A percentile compares a stretch with the other conserved stretches of the same genome.
Evolutionary conservation across 2,329 filamentous ascomycete genomes (phyloP).

Genomic region (Penicillium sp.): DNA sequence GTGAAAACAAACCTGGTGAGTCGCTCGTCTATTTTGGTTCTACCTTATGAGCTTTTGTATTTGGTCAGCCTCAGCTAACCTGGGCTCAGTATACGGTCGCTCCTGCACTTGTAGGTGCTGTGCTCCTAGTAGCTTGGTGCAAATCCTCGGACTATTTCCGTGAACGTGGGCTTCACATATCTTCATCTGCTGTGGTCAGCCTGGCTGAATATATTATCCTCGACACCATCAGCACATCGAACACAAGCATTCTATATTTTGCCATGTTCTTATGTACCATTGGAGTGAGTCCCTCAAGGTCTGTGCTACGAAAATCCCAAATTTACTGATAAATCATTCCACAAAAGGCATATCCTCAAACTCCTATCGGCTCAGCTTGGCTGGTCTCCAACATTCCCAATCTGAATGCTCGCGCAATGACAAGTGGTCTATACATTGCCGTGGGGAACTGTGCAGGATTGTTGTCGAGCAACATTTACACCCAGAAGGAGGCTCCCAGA

Average conservation of each 20-base stretch:
- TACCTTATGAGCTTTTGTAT: too few species aligned
- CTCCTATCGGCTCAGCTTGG: not conserved
- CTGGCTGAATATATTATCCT: not conserved
- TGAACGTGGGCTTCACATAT: not conserved
- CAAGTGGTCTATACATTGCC: not conserved
- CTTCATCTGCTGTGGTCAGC: not conserved
- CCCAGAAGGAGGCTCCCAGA: not conserved
- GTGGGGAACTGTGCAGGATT: not conserved
- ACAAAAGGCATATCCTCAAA: not conserved
- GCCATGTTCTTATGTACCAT: not conserved
- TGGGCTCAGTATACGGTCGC: not conserved
- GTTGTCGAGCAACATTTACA: not conserved
- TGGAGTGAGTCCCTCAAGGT: not conserved
- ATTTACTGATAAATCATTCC: not conserved
- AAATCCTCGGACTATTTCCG: not conserved
- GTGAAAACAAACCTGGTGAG: not conserved
- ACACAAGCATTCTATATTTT: not conserved
- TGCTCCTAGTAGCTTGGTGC: not conserved
- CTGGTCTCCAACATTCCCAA: not conserved
- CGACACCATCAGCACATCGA: not conserved
- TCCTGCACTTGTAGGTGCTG: not conserved
- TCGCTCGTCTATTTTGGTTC: not conserved
- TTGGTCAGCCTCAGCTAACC: not conserved
- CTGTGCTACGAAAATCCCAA: not conserved
- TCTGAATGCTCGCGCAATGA: not conserved